phyloP scores from a whole-genome alignment of 2,329 filamentous ascomycete genomes.

The Diaporthe sp. region DNA sequence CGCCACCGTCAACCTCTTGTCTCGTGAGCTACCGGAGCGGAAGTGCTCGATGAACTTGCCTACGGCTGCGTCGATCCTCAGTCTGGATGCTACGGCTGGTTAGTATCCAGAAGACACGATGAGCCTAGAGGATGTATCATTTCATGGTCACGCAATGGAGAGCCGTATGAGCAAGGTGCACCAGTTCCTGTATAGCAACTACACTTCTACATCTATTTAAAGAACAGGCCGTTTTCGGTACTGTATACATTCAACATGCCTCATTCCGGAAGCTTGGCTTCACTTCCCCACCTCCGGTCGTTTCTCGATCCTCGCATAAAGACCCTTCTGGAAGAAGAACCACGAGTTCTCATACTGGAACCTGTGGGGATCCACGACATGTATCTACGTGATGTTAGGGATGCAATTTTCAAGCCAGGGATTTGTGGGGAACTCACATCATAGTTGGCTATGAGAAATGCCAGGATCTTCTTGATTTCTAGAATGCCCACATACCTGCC shows the following conservation, averaged over 20 bases:
- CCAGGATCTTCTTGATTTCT: constrained; percentile 49
- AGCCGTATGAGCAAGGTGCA: background rate
- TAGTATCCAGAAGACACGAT: background rate
- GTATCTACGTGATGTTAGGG: constrained; percentile 11
- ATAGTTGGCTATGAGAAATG: constrained; percentile 46
- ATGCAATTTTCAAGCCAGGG: background rate
- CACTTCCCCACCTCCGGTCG: background rate
- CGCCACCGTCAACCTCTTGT: background rate
- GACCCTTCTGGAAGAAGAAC: constrained; percentile 32
- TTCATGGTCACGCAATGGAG: background rate
- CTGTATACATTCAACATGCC: background rate
- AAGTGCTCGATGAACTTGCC: background rate
- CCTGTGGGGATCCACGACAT: constrained; percentile 25
- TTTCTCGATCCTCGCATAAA: constrained; percentile 31
- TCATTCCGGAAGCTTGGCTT: background rate
- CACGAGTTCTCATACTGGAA: constrained; percentile 29
- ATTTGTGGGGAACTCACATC: constrained; percentile 43
- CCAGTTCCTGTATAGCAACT: background rate
- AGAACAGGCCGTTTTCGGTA: too few relatives aligned
- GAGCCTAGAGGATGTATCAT: background rate
- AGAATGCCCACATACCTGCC: constrained; percentile 47
- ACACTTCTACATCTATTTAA: background rate
- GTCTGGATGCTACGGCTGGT: background rate
- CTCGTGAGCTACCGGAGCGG: background rate
- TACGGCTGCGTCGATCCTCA: background rate